Evolutionary conservation across 2,329 filamentous ascomycete genomes (phyloP).

Genomic region (Westerdykella ornata): DNA sequence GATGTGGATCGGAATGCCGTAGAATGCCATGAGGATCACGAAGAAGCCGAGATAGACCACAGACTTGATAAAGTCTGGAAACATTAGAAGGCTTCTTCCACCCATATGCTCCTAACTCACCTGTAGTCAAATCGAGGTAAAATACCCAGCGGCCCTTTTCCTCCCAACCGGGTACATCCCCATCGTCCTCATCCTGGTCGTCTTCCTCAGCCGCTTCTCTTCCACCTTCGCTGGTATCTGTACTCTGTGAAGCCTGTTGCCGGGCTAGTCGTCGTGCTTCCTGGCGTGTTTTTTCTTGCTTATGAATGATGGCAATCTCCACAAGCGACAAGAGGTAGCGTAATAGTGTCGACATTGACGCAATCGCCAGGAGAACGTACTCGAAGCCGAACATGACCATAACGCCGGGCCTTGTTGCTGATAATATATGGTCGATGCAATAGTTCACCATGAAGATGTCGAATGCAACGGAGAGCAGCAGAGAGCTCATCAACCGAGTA

Average conservation of each 20-base stretch:
- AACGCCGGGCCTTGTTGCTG: slow-evolving; percentile 89
- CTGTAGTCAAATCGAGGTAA: slow-evolving; percentile 75
- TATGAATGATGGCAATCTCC: slow-evolving; percentile 67
- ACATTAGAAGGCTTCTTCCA: slow-evolving; percentile 4
- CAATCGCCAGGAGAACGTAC: slow-evolving; percentile 78
- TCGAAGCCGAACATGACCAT: slow-evolving; percentile 99
- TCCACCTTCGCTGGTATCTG: slow-evolving; percentile 21
- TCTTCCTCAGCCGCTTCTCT: slow-evolving; percentile 41
- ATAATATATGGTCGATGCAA: slow-evolving; percentile 72
- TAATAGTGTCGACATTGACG: slow-evolving; percentile 68
- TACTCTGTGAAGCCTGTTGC: slow-evolving; percentile 63
- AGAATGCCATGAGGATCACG: slow-evolving; percentile 84
- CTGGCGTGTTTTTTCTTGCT: slow-evolving; percentile 61
- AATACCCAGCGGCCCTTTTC: slow-evolving; percentile 90
- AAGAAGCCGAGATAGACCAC: slow-evolving; percentile 89
- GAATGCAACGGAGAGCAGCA: slow-evolving; percentile 72
- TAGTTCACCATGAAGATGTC: slow-evolving; percentile 75
- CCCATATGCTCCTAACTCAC: slow-evolving; percentile 42
- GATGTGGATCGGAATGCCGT: slow-evolving; percentile 93
- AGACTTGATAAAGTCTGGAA: slow-evolving; percentile 81
- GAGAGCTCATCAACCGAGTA: slow-evolving; percentile 67
- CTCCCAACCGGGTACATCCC: slow-evolving; percentile 94
- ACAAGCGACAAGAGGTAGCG: slow-evolving; percentile 73
- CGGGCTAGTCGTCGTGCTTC: slow-evolving; percentile 37
- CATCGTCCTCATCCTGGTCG: slow-evolving; percentile 85